Percentiles rank a stretch among this genome's conserved stretches.
Evolutionary conservation across 331 rosid species (phyloP).

Genomic region (Spiraea crenata): DNA sequence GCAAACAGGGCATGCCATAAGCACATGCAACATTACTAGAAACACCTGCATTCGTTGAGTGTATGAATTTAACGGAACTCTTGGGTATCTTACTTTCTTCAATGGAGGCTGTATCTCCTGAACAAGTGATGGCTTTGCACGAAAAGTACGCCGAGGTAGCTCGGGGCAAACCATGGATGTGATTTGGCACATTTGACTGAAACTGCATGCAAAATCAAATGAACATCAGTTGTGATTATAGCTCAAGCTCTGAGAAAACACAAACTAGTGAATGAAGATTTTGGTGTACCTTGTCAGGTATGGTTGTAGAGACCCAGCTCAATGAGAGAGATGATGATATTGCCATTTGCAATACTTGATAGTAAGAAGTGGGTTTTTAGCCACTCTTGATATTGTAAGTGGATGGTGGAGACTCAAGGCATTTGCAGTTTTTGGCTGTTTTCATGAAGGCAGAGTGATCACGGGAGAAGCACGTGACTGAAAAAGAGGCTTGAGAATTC

Average conservation of each 20-base stretch:
- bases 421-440: constrained; percentile 17
- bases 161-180: constrained; percentile 45
- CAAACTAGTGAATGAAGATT: background rate
- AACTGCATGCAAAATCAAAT: constrained; percentile 17
- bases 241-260: background rate
- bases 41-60: background rate
- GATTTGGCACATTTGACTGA: constrained; percentile 50
- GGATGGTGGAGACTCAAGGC: constrained; percentile 17
- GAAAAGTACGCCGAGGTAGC: constrained; percentile 33
- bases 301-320: constrained; percentile 51
- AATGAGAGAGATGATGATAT: constrained; percentile 71
- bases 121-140: constrained; percentile 33
- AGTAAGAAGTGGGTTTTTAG: constrained; percentile 26
- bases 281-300: constrained; percentile 53
- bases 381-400: constrained; percentile 13
- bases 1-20: background rate
- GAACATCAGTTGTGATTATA: constrained; percentile 1
- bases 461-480: constrained; percentile 16
- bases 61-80: too few relatives aligned
- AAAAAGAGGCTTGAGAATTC: background rate
- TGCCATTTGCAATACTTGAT: constrained; percentile 73
- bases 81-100: constrained; percentile 47
- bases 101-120: constrained; percentile 40
- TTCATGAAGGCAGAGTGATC: constrained; percentile 29
- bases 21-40: background rate